Conservation (phyloP, 305 asterid genomes). For the Ruellia speciosa region DNA sequence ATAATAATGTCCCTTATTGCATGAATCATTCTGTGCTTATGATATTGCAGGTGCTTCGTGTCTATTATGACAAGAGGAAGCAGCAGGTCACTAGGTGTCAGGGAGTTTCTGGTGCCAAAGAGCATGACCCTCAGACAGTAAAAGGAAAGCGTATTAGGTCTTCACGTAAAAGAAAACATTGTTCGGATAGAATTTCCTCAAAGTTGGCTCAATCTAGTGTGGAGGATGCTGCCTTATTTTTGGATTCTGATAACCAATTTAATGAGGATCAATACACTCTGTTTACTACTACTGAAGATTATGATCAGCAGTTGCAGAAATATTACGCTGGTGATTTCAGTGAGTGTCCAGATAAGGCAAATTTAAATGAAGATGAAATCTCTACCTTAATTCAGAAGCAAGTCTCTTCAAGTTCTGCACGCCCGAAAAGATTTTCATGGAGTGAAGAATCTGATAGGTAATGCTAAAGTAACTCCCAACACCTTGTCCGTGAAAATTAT, state of each 20-base stretch:
- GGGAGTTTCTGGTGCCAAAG: constrained; percentile 36
- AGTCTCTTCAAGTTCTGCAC: constrained; percentile 48
- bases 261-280: constrained; percentile 32
- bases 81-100: constrained; percentile 34
- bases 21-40: constrained; percentile 12
- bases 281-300: constrained; percentile 28
- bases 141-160: constrained; percentile 26
- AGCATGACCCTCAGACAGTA: constrained; percentile 27
- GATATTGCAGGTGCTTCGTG: constrained; percentile 71
- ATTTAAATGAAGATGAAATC: constrained; percentile 37
- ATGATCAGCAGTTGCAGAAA: constrained; percentile 29
- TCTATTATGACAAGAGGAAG: constrained; percentile 60
- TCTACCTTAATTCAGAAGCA: constrained; percentile 38
- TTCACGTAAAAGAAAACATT: constrained; percentile 47
- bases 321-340: constrained; percentile 25
- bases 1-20: constrained; percentile 11
- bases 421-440: constrained; percentile 66
- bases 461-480: constrained; percentile 21
- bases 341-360: constrained; percentile 34
- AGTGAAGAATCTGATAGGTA: constrained; percentile 89
- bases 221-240: constrained; percentile 24
- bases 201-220: constrained; percentile 32
- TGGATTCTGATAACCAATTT: constrained; percentile 30
- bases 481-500: constrained; percentile 19
- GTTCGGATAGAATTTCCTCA: constrained; percentile 32